phyloP scores from a whole-genome alignment of 306 rosid genomes.

The Macrotyloma uniflorum region DNA sequence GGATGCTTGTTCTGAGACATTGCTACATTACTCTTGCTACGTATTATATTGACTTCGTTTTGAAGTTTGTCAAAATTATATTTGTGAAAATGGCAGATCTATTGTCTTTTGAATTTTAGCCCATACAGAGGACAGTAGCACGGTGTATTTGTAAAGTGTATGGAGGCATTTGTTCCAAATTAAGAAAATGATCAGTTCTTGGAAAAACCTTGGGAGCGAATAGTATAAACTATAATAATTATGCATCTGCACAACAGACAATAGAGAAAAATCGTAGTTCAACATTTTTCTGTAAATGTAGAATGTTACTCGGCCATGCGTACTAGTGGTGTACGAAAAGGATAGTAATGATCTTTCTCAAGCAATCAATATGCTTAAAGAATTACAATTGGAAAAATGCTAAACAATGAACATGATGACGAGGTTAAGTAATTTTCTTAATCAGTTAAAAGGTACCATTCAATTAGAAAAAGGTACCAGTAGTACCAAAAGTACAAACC shows the following conservation, averaged over 20 bases:
- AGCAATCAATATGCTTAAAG: background rate
- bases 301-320: background rate
- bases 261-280: background rate
- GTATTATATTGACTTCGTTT: conserved; percentile 24
- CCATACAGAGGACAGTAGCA: background rate
- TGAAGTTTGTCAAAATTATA: conserved; percentile 31
- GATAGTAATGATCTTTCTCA: background rate
- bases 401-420: background rate
- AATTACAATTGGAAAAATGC: background rate
- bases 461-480: no score
- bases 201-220: background rate
- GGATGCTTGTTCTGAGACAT: conserved; percentile 28
- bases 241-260: background rate
- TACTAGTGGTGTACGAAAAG: background rate
- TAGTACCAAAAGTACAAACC: no score
- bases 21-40: conserved; percentile 3
- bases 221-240: background rate
- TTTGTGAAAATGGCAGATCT: background rate
- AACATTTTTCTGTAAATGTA: background rate
- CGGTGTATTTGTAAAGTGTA: background rate
- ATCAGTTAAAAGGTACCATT: no score
- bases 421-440: no score
- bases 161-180: background rate
- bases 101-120: background rate
- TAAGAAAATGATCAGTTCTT: background rate